These are phyloP conservation scores for Cladophialophora psammophila DNA, from an alignment of 2,329 filamentous ascomycete genomes.

Conservation along the genomic window DNA sequence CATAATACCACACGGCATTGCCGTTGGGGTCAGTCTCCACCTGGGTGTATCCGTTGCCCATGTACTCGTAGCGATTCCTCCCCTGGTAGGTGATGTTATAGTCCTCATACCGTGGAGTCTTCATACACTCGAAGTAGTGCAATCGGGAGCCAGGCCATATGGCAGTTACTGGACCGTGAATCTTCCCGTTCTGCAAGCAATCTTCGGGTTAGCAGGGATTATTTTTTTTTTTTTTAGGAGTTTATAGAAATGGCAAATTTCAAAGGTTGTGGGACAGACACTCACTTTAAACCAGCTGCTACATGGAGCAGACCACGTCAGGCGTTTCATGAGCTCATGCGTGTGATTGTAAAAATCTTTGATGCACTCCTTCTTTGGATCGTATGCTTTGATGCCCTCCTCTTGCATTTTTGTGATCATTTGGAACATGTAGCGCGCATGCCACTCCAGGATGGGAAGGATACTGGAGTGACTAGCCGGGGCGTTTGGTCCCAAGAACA, in stretches of 20 bases:
- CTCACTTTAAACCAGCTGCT: constrained; percentile 27
- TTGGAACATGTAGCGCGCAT: constrained; percentile 38
- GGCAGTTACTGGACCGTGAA: constrained; percentile 13
- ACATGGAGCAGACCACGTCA: constrained; percentile 20
- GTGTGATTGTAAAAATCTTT: constrained; percentile 21
- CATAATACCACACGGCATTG: constrained; percentile 15
- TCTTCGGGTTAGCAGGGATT: too few species aligned
- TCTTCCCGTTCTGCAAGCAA: constrained; percentile 23
- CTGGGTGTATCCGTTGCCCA: constrained; percentile 48
- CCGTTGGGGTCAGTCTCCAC: constrained; percentile 9
- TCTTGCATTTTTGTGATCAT: constrained; percentile 39
- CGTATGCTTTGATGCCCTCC: constrained; percentile 33
- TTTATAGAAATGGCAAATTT: too few species aligned
- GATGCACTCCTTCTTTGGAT: constrained; percentile 17
- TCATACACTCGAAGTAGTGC: constrained; percentile 41
- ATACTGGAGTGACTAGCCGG: constrained; percentile 41
- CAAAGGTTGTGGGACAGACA: too few species aligned
- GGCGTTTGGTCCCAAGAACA: constrained; percentile 34
- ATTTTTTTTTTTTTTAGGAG: too few species aligned
- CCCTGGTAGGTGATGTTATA: constrained; percentile 47
- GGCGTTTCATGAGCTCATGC: constrained; percentile 18
- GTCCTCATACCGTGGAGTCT: constrained; percentile 46
- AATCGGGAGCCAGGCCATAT: constrained; percentile 23
- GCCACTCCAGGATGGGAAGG: constrained; percentile 38
- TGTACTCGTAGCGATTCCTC: constrained; percentile 50